These are phyloP conservation scores for Corchorus olitorius DNA, from an alignment of 345 rosid species.

Conservation along the genomic window DNA sequence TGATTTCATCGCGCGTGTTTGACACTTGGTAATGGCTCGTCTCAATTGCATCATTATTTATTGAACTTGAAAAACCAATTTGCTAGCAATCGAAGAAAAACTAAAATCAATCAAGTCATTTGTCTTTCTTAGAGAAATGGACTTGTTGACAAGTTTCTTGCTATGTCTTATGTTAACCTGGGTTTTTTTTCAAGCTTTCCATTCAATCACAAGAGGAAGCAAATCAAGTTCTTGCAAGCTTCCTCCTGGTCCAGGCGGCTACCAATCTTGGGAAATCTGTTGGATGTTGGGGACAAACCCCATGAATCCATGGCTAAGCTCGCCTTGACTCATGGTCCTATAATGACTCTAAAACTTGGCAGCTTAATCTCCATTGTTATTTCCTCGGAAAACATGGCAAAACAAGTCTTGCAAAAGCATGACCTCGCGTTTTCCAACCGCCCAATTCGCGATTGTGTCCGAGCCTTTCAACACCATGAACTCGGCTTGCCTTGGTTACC, in stretches of 20 bases:
- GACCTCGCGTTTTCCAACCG: slow-evolving; percentile 37
- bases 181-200: background rate
- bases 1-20: too few species aligned
- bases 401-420: slow-evolving; percentile 42
- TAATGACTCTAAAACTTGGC: slow-evolving; percentile 45
- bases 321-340: slow-evolving; percentile 38
- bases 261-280: slow-evolving; percentile 45
- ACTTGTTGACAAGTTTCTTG: background rate
- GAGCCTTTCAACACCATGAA: slow-evolving; percentile 34
- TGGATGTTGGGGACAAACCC: slow-evolving; percentile 37
- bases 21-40: too few species aligned
- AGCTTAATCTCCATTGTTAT: slow-evolving; percentile 36
- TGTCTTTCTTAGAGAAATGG: background rate
- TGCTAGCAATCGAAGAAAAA: too few species aligned
- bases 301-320: slow-evolving; percentile 37
- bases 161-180: background rate
- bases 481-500: slow-evolving; percentile 40
- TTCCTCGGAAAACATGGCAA: slow-evolving; percentile 39
- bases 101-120: too few species aligned
- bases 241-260: slow-evolving; percentile 41
- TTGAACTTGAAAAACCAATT: too few species aligned
- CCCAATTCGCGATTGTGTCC: slow-evolving; percentile 30
- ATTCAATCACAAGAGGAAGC: background rate
- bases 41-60: too few species aligned
- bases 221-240: background rate